These are phyloP conservation scores for Rhytidiadelphus loreus DNA, from an alignment of 225 moss, liverwort and hornwort genomes.

Conservation along the genomic window DNA sequence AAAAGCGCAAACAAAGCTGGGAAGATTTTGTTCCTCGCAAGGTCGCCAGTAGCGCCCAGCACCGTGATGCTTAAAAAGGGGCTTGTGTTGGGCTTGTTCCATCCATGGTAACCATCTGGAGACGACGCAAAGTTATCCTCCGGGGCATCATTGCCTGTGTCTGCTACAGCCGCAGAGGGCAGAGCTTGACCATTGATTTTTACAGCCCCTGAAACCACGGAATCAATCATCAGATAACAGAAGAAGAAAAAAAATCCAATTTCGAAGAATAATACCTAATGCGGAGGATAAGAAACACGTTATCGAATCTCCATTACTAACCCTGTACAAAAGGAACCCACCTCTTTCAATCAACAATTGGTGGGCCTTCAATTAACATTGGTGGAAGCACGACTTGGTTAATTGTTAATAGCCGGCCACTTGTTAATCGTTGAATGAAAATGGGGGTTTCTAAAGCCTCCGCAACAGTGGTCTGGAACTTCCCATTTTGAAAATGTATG, in stretches of 20 bases:
- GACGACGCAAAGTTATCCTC: neutral
- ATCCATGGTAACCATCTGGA: conserved; percentile 39
- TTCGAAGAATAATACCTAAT: neutral
- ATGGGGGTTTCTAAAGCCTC: neutral
- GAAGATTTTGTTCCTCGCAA: conserved; percentile 85
- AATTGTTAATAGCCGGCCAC: neutral
- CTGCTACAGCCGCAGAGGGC: neutral
- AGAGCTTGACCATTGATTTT: conserved; percentile 25
- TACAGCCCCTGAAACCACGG: neutral
- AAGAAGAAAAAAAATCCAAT: neutral
- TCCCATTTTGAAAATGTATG: neutral
- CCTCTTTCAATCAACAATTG: too few relatives aligned
- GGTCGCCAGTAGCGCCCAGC: conserved; percentile 83
- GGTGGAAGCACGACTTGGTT: neutral
- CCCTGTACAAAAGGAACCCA: neutral
- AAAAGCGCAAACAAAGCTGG: conserved; percentile 88
- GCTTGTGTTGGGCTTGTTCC: conserved; percentile 31
- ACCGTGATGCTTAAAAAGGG: conserved; percentile 54
- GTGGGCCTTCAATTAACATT: neutral
- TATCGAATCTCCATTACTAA: neutral
- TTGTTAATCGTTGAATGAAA: neutral
- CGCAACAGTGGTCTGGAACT: neutral
- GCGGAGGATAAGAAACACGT: neutral
- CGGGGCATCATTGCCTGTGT: neutral
- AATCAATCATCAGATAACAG: neutral